Percentiles rank a stretch among this genome's conserved stretches.
phyloP scores from a whole-genome alignment of 495 filamentous ascomycete genomes.

The Penicillium paxilli region DNA sequence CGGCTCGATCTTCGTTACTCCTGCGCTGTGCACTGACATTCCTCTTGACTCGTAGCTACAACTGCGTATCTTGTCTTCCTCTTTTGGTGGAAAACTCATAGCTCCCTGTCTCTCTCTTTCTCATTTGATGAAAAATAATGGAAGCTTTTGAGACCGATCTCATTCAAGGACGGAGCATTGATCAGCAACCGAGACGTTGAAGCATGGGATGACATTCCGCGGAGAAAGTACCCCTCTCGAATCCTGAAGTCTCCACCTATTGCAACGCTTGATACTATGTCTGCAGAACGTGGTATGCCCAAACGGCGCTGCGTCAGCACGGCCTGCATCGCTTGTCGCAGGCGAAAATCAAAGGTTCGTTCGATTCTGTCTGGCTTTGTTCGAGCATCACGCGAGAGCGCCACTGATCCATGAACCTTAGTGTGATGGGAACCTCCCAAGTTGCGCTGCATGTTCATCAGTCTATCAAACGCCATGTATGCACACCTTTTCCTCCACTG shows the following conservation, averaged over 20 bases:
- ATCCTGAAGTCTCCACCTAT: slow-evolving; percentile 11
- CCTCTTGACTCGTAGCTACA: not conserved
- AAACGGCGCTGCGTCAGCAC: slow-evolving; percentile 93
- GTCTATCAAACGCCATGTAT: slow-evolving; percentile 82
- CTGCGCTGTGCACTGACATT: slow-evolving; percentile 2
- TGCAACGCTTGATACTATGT: slow-evolving; percentile 22
- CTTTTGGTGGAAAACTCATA: not conserved
- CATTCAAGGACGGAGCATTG: slow-evolving; percentile 23
- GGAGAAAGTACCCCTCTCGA: slow-evolving; percentile 19
- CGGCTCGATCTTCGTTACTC: not conserved
- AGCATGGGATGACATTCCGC: slow-evolving; percentile 23
- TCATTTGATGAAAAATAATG: slow-evolving; percentile 11
- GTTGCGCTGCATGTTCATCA: slow-evolving; percentile 90
- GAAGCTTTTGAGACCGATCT: slow-evolving; percentile 7
- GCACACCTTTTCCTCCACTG: not conserved
- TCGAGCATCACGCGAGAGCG: not conserved
- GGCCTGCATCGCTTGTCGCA: slow-evolving; percentile 90
- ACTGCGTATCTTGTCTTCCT: not conserved
- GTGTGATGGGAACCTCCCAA: slow-evolving; percentile 91
- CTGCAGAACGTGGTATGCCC: slow-evolving; percentile 35
- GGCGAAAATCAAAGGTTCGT: slow-evolving; percentile 77
- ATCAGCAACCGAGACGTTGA: slow-evolving; percentile 31
- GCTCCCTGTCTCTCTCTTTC: not conserved
- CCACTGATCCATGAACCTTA: slow-evolving; percentile 29
- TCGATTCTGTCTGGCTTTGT: not conserved